Conservation (phyloP, 1,284 basidiomycete genomes). For the Phlebopus sp. region DNA sequence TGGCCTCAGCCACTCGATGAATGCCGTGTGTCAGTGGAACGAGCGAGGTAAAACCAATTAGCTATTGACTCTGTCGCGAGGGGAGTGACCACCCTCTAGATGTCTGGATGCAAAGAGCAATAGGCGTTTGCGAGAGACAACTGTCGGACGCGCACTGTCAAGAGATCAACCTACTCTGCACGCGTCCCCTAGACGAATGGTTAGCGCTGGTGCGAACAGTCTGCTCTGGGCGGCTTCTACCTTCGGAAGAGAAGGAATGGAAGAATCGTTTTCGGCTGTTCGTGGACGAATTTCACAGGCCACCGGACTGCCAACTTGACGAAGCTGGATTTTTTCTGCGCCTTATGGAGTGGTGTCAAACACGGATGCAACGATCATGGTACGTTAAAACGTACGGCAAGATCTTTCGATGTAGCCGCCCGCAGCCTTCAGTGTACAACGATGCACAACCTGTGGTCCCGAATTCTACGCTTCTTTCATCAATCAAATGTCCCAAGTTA, state of each 20-base stretch:
- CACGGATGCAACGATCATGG: constrained; percentile 49
- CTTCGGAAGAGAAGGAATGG: constrained; percentile 38
- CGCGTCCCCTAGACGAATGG: constrained; percentile 44
- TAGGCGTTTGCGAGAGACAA: constrained; percentile 47
- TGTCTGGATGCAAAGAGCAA: constrained; percentile 48
- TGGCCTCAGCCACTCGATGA: constrained; percentile 51
- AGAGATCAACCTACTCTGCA: constrained; percentile 39
- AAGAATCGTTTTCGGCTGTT: constrained; percentile 36
- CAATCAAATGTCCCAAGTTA: constrained; percentile 38
- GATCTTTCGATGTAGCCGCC: constrained; percentile 19
- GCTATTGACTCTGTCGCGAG: constrained; percentile 19
- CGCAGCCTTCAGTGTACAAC: constrained; percentile 7
- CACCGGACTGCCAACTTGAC: constrained; percentile 31
- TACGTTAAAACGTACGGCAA: constrained; percentile 45
- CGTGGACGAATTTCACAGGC: constrained; percentile 29
- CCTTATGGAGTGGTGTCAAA: constrained; percentile 50
- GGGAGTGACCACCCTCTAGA: constrained; percentile 22
- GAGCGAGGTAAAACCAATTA: constrained; percentile 36
- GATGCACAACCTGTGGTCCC: constrained; percentile 22
- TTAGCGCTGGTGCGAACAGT: constrained; percentile 38
- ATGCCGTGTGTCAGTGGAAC: constrained; percentile 56
- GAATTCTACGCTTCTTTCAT: constrained; percentile 34
- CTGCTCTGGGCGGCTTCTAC: constrained; percentile 25
- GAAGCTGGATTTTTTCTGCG: constrained; percentile 55
- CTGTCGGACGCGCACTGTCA: constrained; percentile 41